phyloP scores from a whole-genome alignment of 306 rosid genomes.

The Glycine tomentella region DNA sequence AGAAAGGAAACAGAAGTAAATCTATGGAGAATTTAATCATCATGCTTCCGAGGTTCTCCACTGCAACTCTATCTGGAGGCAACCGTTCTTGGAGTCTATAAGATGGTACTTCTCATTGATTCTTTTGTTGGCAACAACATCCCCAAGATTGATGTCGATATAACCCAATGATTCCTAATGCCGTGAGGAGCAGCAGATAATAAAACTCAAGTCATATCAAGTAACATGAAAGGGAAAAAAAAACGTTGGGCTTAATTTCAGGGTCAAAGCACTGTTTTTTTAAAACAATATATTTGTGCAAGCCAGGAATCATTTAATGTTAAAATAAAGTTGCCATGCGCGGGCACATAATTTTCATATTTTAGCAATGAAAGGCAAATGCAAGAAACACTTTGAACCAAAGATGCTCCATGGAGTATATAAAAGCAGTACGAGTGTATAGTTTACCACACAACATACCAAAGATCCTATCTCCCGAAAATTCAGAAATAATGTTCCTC shows the following conservation, averaged over 20 bases:
- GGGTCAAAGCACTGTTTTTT: slow-evolving; percentile 4
- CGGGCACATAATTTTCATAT: background rate
- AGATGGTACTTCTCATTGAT: slow-evolving; percentile 89
- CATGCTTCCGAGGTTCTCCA: slow-evolving; percentile 70
- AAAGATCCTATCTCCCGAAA: background rate
- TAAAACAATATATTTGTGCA: background rate
- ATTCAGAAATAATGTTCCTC: slow-evolving; percentile 1
- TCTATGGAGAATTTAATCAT: slow-evolving; percentile 13
- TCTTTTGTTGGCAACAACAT: slow-evolving; percentile 77
- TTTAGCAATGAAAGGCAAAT: slow-evolving; percentile 17
- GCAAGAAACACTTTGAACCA: background rate
- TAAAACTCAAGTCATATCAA: slow-evolving; percentile 31
- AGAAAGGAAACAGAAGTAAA: background rate
- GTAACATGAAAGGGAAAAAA: background rate
- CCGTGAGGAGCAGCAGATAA: slow-evolving; percentile 9
- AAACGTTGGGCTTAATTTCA: background rate
- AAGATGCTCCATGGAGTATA: background rate
- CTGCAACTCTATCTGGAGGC: slow-evolving; percentile 84
- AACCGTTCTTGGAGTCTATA: slow-evolving; percentile 96
- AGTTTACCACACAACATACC: background rate
- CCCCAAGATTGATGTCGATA: slow-evolving; percentile 68
- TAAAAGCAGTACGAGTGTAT: background rate
- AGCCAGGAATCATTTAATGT: background rate
- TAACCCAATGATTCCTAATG: slow-evolving; percentile 87
- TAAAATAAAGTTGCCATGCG: background rate